Evolutionary conservation across 441 rosid species (phyloP).

Genomic region (Populus hybrid): DNA sequence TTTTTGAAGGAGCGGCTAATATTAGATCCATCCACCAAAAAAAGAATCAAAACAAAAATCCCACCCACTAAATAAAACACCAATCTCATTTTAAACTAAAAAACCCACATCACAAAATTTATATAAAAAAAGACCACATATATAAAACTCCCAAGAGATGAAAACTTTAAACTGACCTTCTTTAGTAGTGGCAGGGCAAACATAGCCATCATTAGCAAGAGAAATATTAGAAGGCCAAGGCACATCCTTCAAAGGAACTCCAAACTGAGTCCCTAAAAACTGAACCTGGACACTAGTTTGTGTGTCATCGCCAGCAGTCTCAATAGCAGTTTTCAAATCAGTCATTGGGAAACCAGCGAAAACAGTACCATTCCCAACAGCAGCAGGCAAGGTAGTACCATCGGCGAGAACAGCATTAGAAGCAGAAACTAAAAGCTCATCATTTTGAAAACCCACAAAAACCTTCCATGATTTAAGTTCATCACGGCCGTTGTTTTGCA

Average conservation of each 20-base stretch:
- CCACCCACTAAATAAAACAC: neutral
- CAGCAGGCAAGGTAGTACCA: constrained; percentile 56
- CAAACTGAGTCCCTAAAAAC: constrained; percentile 87
- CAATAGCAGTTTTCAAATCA: constrained; percentile 82
- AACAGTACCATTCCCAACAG: constrained; percentile 70
- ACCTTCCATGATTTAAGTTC: constrained; percentile 75
- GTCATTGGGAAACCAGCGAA: constrained; percentile 76
- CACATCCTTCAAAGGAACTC: constrained; percentile 50
- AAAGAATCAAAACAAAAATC: neutral
- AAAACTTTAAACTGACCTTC: constrained; percentile 41
- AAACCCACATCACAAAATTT: neutral
- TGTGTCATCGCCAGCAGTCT: constrained; percentile 78
- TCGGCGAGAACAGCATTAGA: constrained; percentile 67
- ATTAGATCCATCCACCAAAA: neutral
- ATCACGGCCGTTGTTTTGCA: constrained; percentile 66
- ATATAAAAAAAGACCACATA: neutral
- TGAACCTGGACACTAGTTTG: constrained; percentile 75
- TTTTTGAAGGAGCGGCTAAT: neutral
- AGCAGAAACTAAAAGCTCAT: constrained; percentile 71
- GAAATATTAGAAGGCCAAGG: constrained; percentile 66
- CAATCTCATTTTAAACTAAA: neutral
- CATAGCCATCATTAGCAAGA: constrained; percentile 80
- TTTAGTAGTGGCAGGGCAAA: constrained; percentile 43
- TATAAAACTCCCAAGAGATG: neutral
- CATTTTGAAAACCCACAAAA: constrained; percentile 64